These are phyloP conservation scores for Linaria vulgaris DNA, from an alignment of 257 asterid species.

Conservation along the genomic window DNA sequence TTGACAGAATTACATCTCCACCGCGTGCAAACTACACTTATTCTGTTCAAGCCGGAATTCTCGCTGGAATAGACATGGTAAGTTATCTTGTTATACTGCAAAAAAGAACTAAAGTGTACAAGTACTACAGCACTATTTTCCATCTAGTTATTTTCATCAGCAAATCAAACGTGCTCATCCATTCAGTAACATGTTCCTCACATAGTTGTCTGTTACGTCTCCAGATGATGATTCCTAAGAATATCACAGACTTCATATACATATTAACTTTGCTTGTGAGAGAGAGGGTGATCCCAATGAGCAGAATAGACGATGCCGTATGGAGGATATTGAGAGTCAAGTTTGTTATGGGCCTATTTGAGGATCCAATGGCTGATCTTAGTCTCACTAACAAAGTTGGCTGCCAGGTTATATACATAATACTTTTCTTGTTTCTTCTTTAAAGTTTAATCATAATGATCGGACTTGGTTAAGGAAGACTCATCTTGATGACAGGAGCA, in stretches of 20 bases:
- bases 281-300: constrained; percentile 45
- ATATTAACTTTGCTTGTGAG: constrained; percentile 45
- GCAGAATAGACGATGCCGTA: constrained; percentile 67
- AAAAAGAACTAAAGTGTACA: neutral
- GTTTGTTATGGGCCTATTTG: constrained; percentile 51
- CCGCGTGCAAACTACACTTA: constrained; percentile 73
- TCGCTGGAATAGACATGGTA: constrained; percentile 90
- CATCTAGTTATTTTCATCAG: no score
- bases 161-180: neutral
- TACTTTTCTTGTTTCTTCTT: neutral
- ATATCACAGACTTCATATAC: constrained; percentile 40
- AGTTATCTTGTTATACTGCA: constrained; percentile 17
- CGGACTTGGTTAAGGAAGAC: neutral
- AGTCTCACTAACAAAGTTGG: constrained; percentile 52
- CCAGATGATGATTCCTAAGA: constrained; percentile 63
- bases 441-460: neutral
- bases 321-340: constrained; percentile 56
- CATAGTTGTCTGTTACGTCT: neutral
- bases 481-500: constrained; percentile 43
- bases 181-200: neutral
- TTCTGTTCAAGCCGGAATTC: constrained; percentile 78
- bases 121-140: neutral
- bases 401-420: constrained; percentile 34
- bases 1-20: constrained; percentile 72
- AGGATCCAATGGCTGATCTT: constrained; percentile 58